phyloP scores from a whole-genome alignment of 805 yeast species.

The Saturnispora kantuleensis region DNA sequence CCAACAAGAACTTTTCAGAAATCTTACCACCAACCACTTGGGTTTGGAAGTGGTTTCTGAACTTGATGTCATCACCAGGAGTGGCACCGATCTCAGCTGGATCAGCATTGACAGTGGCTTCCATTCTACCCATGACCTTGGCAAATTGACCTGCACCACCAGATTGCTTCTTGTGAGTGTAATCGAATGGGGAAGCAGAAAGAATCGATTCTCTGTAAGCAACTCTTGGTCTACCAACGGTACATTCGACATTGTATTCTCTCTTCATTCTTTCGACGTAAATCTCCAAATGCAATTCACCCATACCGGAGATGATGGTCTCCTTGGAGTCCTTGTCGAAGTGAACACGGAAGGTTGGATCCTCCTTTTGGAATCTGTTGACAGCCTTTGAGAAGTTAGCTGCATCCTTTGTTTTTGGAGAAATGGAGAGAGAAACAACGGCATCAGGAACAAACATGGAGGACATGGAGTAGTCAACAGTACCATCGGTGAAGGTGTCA shows the following conservation, averaged over 20 bases:
- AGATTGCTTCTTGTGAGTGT: constrained; percentile 93
- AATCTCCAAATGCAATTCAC: constrained; percentile 93
- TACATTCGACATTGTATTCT: constrained; percentile 92
- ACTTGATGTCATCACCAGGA: constrained; percentile 24
- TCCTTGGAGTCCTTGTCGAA: constrained; percentile 89
- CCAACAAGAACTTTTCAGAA: constrained; percentile 86
- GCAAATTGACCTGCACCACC: constrained; percentile 99
- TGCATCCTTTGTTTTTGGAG: constrained; percentile 79
- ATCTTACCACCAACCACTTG: constrained; percentile 95
- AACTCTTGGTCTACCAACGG: constrained; percentile 95
- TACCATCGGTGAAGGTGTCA: constrained; percentile 89
- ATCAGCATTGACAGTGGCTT: constrained; percentile 39
- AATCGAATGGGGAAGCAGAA: constrained; percentile 67
- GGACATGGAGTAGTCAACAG: constrained; percentile 76
- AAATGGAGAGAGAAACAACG: constrained; percentile 84
- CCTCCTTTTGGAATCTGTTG: constrained; percentile 96
- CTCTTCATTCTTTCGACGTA: constrained; percentile 97
- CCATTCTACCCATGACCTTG: constrained; percentile 80
- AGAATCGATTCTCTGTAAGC: constrained; percentile 92
- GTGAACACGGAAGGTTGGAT: constrained; percentile 93
- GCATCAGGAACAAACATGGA: constrained; percentile 99
- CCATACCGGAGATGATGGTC: constrained; percentile 87
- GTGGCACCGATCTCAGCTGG: constrained; percentile 29
- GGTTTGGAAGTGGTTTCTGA: constrained; percentile 67
- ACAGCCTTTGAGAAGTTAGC: constrained; percentile 93